Base-by-base conservation (phyloP, 257 asterid genomes). In the Ajuga chamaepitys region DNA sequence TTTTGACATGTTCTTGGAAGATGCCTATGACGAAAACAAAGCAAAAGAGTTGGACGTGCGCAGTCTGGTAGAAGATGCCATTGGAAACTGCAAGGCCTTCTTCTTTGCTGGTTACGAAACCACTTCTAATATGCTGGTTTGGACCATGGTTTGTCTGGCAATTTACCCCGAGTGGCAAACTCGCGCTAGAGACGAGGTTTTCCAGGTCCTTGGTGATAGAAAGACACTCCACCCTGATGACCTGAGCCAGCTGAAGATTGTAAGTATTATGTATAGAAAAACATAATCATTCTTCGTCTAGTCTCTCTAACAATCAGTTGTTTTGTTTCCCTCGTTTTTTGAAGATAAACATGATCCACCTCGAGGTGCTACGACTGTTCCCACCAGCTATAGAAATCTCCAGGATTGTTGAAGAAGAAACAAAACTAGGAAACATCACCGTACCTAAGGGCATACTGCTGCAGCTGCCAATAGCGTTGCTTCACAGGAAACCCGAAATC, bases 61-160 rank as follows among this genome's bases (percentile, higher is more conserved):
- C 17, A 30, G 62, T 4, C 10, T 76, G 1, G 44, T 73, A 0
- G 67, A 63, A 3, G 85, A 80, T 9, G 77, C 78, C 38, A 70
- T 80, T 46, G 82, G 78, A 50, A 72, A 80, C 11, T 70, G 67
- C 70, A 76, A 73, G 62, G 68, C 70, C 2, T 76, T 80, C 28
- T 80, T 66, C 62, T 76, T 76, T 17, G 77, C 81, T 11, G 77
- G 81, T 9, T 62, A 59, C 20, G 82, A 70, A 28, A 70, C 82
- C 5, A 62, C 77, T 8, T 71, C 85, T 0, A 69, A 52, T 41
- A 67, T 80, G 3, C 80, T 81, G 4, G 86, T 81, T 1, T 81
- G 86, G 86, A 72, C 71, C 16, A 65, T 81, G 86, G 75, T 81
- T 34, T 72, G 75, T 7, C 75, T 78, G 22, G 62, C 77, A 2